Percentiles rank a stretch among this genome's conserved stretches.
These are phyloP conservation scores for Phialocephala subalpina DNA, from an alignment of 2,329 filamentous ascomycete species.

Conservation along the genomic window DNA sequence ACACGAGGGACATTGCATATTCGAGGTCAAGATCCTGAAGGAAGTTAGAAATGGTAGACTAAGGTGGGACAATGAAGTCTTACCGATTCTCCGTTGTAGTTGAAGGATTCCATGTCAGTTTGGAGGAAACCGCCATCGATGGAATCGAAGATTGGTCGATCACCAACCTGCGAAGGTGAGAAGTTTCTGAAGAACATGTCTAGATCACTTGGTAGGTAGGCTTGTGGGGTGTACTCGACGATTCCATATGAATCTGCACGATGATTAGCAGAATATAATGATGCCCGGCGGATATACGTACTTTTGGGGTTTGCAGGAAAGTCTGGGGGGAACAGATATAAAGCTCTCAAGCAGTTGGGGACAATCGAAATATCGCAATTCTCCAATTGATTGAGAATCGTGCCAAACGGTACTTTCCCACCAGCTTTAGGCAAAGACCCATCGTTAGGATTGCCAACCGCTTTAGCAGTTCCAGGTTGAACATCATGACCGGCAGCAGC, in stretches of 20 bases:
- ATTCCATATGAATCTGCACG: slow-evolving; percentile 56
- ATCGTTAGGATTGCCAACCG: slow-evolving; percentile 39
- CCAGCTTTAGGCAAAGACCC: slow-evolving; percentile 43
- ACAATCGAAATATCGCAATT: slow-evolving; percentile 63
- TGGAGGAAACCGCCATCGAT: slow-evolving; percentile 56
- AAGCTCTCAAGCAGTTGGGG: slow-evolving; percentile 59
- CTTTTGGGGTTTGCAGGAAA: slow-evolving; percentile 38
- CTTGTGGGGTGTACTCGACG: slow-evolving; percentile 59
- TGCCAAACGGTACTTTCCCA: slow-evolving; percentile 20
- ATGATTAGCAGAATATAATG: slow-evolving; percentile 4
- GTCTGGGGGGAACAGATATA: slow-evolving; percentile 55
- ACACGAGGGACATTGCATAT: slow-evolving; percentile 56
- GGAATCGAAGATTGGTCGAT: slow-evolving; percentile 50
- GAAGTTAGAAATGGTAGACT: slow-evolving; percentile 2
- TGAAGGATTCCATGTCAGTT: slow-evolving; percentile 46
- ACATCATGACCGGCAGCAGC: slow-evolving; percentile 30
- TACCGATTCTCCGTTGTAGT: slow-evolving; percentile 53
- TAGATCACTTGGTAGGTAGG: slow-evolving; percentile 58
- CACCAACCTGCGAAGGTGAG: slow-evolving; percentile 51
- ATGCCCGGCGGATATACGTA: slow-evolving; percentile 40
- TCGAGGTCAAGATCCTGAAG: slow-evolving; percentile 55
- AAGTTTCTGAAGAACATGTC: slow-evolving; percentile 55
- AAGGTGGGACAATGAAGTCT: neutral
- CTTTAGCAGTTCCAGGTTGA: slow-evolving; percentile 56
- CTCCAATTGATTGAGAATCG: slow-evolving; percentile 26